Conservation (phyloP, 2,329 filamentous ascomycete species). For the Chaetomium strumarium region DNA sequence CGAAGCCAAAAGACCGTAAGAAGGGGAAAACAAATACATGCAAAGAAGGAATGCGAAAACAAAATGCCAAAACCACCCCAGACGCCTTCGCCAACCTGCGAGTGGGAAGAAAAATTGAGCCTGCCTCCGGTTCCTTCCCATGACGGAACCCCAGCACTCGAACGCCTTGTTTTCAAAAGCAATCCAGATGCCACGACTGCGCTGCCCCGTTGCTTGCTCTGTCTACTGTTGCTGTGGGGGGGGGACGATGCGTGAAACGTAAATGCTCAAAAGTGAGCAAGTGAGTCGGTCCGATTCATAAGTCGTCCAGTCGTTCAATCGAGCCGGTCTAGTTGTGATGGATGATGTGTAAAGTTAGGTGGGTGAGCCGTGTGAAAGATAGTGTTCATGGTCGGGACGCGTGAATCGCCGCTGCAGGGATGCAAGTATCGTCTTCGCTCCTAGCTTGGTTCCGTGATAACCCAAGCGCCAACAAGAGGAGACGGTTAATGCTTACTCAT, state of each 20-base stretch:
- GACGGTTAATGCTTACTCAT: constrained; percentile 28
- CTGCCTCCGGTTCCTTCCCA: neutral
- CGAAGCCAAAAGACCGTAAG: constrained; percentile 4
- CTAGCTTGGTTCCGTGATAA: constrained; percentile 11
- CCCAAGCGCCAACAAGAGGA: neutral
- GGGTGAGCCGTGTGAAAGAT: neutral
- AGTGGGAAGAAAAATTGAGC: neutral
- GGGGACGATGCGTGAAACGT: neutral
- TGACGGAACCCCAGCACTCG: neutral
- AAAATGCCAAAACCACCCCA: neutral
- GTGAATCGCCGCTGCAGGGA: neutral
- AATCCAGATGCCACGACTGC: neutral
- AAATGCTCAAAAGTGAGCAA: neutral
- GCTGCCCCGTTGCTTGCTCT: constrained; percentile 1
- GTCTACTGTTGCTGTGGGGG: neutral
- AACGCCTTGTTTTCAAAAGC: constrained; percentile 1
- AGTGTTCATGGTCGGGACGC: neutral
- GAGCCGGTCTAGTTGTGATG: neutral
- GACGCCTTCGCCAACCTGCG: constrained; percentile 3
- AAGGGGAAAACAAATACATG: neutral
- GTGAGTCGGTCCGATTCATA: neutral
- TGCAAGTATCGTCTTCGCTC: neutral
- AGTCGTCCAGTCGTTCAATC: neutral
- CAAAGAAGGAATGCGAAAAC: neutral
- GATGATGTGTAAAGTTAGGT: neutral